phyloP scores from a whole-genome alignment of 371 early-diverging fungal genomes.

The Apophysomyces variabilis region DNA sequence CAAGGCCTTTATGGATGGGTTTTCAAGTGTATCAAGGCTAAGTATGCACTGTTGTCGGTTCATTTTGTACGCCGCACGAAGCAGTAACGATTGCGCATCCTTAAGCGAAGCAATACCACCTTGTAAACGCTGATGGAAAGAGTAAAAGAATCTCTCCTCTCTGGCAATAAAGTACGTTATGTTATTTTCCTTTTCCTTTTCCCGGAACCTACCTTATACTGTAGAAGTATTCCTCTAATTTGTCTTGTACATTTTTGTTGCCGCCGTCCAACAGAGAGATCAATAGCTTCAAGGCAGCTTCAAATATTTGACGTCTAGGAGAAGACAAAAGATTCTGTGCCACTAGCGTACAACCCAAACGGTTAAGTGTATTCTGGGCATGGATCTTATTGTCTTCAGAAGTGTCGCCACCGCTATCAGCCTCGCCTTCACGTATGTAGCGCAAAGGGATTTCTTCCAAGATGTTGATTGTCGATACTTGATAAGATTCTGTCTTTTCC shows the following conservation, averaged over 20 bases:
- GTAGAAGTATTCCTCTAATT: constrained; percentile 50
- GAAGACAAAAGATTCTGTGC: constrained; percentile 57
- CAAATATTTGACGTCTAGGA: constrained; percentile 39
- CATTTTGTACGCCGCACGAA: constrained; percentile 37
- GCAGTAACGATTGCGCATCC: constrained; percentile 40
- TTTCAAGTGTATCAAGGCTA: constrained; percentile 15
- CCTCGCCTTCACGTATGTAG: constrained; percentile 28
- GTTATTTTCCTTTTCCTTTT: not conserved
- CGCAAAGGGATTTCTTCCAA: constrained; percentile 33
- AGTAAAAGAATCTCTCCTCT: constrained; percentile 64
- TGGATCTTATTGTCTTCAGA: constrained; percentile 38
- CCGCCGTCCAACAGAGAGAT: constrained; percentile 63
- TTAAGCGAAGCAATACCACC: constrained; percentile 42
- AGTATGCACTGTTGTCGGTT: constrained; percentile 40
- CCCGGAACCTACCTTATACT: constrained; percentile 31
- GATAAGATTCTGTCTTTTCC: constrained; percentile 29
- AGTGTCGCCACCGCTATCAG: constrained; percentile 24
- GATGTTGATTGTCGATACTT: constrained; percentile 38
- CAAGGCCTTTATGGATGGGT: constrained; percentile 12
- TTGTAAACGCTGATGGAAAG: constrained; percentile 53
- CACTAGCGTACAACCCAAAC: constrained; percentile 58
- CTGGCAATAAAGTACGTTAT: constrained; percentile 11
- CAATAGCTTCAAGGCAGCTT: constrained; percentile 45
- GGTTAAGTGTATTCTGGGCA: constrained; percentile 52
- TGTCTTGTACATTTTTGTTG: constrained; percentile 55